Base-by-base conservation (phyloP, 495 filamentous ascomycete species). In the Thermochaetoides thermophila region DNA sequence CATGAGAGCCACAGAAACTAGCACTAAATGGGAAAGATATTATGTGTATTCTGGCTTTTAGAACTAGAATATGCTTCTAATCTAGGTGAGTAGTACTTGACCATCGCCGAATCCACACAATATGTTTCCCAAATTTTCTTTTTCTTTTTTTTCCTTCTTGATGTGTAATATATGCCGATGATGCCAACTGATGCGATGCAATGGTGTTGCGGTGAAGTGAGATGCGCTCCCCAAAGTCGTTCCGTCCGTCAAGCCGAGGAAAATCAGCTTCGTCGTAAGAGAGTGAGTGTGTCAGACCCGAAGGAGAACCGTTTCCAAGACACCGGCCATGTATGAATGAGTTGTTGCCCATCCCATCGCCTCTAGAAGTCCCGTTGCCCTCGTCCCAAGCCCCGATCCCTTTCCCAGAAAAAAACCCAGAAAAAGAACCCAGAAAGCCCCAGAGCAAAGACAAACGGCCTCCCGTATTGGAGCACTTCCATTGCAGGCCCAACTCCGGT, bases 1-100 rank as follows among this genome's bases (percentile, higher is more conserved):
- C n/a, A n/a, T n/a, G n/a, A n/a, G n/a, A n/a, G n/a, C n/a, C n/a
- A n/a, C n/a, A n/a, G n/a, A n/a, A n/a, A n/a, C n/a, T n/a, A n/a
- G n/a, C n/a, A n/a, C 14, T 14, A 35, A 19, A 11, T 27, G 30
- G 31, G 25, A 33, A 9, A 28, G n/a, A 29, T 33, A 39, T 18
- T 23, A 29, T 27, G 30, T 33, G 29, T 32, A 31, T 39, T 44
- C 32, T 39, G 49, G 43, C 40, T 32, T 39, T 34, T 17, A n/a
- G n/a, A n/a, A n/a, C 34, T 35, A 42, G 38, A 38, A 45, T 49
- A 49, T 44, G 46, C 44, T 35, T 31, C n/a, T n/a, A n/a, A n/a
- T n/a, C n/a, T n/a, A n/a, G n/a, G n/a, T 21, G 27, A 27, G 7
- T 33, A 38, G 32, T 27, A 17, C 34, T 33, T 31, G 35, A 21